Evolutionary conservation across 192 early-diverging fungal genomes (phyloP), one percentile per base, ranked within the genome.

Genomic region (Glomus cerebriforme): DNA sequence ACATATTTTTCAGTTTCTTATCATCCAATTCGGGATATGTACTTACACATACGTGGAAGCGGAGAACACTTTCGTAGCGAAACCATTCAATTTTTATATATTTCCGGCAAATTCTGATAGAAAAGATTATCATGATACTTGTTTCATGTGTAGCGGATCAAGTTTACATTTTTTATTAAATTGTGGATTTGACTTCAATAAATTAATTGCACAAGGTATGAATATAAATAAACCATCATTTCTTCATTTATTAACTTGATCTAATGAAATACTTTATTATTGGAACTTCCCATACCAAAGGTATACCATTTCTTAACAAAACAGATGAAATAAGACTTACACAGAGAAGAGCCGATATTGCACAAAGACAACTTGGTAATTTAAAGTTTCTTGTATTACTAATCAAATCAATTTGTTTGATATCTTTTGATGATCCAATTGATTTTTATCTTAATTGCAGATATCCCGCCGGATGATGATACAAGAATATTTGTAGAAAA

Each of bases 181-280:
- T 7, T 92, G 92, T 83, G 85, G 88, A 2, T 97, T 99, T 84
- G 94, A 97, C 77, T 96, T 99, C 59, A 96, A 97, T 85, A 95
- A 95, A 72, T 93, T 94, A 87, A 90, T 96, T 45, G 82, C 83
- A 19, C 80, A 89, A 74, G 95, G 96, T n/a, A 91, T 27, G 24
- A 26, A 19, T n/a, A 26, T 32, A 58, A 47, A 45, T 2, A 35
- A 2, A 26, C 35, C 2, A 22, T 17, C 15, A 19, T 29, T 62
- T 62, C 29, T 15, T 1, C 13, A 62, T 26, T 26, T 63, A 9
- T 47, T 12, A 76, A 45, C 59, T 63, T 77, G 15, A 17, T 74
- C 6, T 26, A 64, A 0, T 29, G 31, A 26, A 10, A 19, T 13
- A 66, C 39, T 2, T 26, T 31, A 2, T 49, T 54, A 90, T 88